A percentile compares a stretch with the other conserved stretches of the same genome.
Conservation (phyloP, 1,284 basidiomycete genomes). For the Vanrija humicola region DNA sequence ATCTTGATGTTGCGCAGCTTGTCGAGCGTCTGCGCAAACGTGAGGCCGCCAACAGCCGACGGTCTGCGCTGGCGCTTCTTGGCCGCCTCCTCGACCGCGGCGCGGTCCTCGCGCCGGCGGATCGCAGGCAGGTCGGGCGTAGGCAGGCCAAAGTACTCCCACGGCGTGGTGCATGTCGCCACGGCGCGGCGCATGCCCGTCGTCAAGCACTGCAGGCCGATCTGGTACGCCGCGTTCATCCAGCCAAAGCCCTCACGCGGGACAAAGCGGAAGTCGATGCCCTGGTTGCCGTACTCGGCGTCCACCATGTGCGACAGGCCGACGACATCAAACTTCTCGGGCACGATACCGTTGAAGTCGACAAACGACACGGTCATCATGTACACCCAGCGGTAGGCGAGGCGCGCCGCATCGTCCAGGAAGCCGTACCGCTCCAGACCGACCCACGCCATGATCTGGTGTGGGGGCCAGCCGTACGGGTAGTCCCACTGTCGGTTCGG, state of each 20-base stretch:
- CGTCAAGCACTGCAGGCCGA: constrained; percentile 90
- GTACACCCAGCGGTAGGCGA: constrained; percentile 94
- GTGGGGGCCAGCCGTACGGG: constrained; percentile 73
- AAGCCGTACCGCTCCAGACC: constrained; percentile 95
- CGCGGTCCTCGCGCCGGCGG: constrained; percentile 40
- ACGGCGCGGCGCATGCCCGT: constrained; percentile 91
- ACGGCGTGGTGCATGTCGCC: constrained; percentile 63
- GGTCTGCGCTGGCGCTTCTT: constrained; percentile 47
- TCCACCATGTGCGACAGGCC: constrained; percentile 91
- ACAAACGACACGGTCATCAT: constrained; percentile 65
- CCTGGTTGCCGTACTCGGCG: constrained; percentile 98
- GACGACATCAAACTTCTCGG: constrained; percentile 98
- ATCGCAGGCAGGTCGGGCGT: constrained; percentile 56
- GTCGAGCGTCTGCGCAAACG: too few species aligned
- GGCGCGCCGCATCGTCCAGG: constrained; percentile 83
- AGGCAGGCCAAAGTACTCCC: constrained; percentile 46
- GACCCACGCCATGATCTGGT: constrained; percentile 96
- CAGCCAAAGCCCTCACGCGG: constrained; percentile 96
- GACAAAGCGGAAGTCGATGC: constrained; percentile 93
- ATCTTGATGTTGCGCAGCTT: too few species aligned
- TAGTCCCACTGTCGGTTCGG: constrained; percentile 93
- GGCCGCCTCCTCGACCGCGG: constrained; percentile 19
- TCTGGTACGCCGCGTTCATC: constrained; percentile 84
- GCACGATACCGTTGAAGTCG: constrained; percentile 95
- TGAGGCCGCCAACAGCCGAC: too few species aligned